Conservation (phyloP, 1,139 yeast genomes). For the Wickerhamomyces sp. region DNA sequence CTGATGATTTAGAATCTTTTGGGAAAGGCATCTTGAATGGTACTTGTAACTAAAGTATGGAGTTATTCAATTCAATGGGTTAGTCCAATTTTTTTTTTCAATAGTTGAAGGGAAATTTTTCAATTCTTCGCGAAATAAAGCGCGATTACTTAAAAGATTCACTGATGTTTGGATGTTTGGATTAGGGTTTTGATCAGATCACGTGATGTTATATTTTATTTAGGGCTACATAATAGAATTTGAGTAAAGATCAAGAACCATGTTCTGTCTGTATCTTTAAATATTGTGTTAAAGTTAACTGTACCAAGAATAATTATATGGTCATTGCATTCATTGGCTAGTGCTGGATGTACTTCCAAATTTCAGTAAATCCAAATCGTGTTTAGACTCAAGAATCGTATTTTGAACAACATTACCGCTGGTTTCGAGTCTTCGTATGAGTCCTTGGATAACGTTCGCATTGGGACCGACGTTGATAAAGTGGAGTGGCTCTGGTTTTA, state of each 20-base stretch:
- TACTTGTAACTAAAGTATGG: background rate
- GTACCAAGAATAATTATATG: constrained; percentile 3
- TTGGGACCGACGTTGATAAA: constrained; percentile 24
- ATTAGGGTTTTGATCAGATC: no score
- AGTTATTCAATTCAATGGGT: background rate
- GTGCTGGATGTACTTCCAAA: no score
- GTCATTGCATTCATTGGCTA: no score
- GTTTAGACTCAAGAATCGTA: constrained; percentile 4
- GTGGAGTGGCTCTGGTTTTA: background rate
- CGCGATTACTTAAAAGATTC: no score
- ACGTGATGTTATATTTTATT: no score
- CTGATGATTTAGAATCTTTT: constrained; percentile 68
- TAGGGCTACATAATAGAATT: no score
- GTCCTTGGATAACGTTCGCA: constrained; percentile 14
- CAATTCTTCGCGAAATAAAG: no score
- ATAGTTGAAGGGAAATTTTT: no score
- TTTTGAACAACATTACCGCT: constrained; percentile 1
- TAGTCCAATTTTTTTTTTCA: no score
- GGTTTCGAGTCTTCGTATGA: constrained; percentile 13
- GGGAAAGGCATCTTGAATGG: constrained; percentile 66
- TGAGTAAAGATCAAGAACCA: no score
- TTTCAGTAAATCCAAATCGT: background rate
- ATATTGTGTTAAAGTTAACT: constrained; percentile 8
- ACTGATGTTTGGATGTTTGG: no score
- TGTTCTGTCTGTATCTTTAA: no score